phyloP scores from a whole-genome alignment of 306 rosid genomes.

The Astragalus glycyphyllos region DNA sequence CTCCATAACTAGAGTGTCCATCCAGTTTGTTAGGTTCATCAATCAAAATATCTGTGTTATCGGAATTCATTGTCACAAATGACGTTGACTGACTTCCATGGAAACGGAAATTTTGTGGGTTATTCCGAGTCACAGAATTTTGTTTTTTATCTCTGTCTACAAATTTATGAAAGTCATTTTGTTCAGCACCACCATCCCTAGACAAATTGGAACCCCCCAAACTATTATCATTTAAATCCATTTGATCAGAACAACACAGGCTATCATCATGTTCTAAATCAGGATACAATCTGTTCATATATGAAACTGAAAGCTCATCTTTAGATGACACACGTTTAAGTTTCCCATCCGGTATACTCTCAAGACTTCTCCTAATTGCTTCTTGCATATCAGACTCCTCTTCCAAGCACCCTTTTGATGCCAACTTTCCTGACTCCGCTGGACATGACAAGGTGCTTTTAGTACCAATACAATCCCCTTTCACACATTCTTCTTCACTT shows the following conservation, averaged over 20 bases:
- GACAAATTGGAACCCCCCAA: conserved; percentile 33
- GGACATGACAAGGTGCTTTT: conserved; percentile 46
- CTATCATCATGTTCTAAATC: conserved; percentile 33
- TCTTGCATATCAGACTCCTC: conserved; percentile 86
- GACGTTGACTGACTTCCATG: conserved; percentile 44
- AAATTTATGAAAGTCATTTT: conserved; percentile 45
- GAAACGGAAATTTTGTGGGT: conserved; percentile 42
- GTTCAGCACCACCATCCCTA: conserved; percentile 44
- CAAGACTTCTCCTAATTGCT: conserved; percentile 92
- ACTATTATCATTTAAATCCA: conserved; percentile 35
- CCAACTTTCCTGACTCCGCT: conserved; percentile 44
- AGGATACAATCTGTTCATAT: conserved; percentile 32
- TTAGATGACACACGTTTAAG: conserved; percentile 30
- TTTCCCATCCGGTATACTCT: conserved; percentile 48
- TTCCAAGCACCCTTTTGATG: conserved; percentile 71
- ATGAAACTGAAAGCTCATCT: conserved; percentile 43
- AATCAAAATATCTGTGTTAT: conserved; percentile 4
- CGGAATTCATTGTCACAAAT: conserved; percentile 38
- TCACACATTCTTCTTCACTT: conserved; percentile 89
- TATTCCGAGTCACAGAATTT: conserved; percentile 42
- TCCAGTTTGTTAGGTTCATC: conserved; percentile 37
- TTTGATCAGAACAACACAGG: conserved; percentile 33
- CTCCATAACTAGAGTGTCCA: conserved; percentile 43
- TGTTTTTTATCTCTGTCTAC: conserved; percentile 44
- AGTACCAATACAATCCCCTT: conserved; percentile 60